Evolutionary conservation across 2,329 filamentous ascomycete species (phyloP), one percentile per base, ranked within the genome.

Genomic region (Bipolaris sorokiniana): DNA sequence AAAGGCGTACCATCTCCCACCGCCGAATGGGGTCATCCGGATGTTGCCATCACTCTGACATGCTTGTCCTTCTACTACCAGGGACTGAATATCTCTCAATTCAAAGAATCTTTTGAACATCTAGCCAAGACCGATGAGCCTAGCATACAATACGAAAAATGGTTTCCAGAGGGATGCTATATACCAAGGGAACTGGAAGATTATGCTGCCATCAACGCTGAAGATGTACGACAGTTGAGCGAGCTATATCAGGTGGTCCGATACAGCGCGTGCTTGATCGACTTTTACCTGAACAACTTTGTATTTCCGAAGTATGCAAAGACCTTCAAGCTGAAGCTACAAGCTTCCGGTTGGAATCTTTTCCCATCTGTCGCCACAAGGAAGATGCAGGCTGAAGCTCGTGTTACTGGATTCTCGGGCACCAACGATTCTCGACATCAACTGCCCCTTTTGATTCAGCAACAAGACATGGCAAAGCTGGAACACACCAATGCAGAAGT

Each of bases 321-420:
- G 42, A 84, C 90, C 48, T 91, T 90, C 59, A 77, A 78, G 0
- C 68, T 82, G 9, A 90, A 90, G 58, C 71, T 91, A 0, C 84
- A 87, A 33, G 82, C 86, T 0, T 89, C 86, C 0, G 87, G 86
- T 0, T 91, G 88, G 88, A 88, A 91, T 61, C 76, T 91, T 1
- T 85, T 86, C 0, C 67, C 86, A 0, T 79, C 78, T 23, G 28
- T 16, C 56, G 38, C 3, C 26, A 54, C 41, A 6, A 20, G 3
- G 26, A 36, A 1, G 55, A 33, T 7, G 7, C 31, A 20, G 3
- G 23, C 9, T 7, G 49, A 52, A 15, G 66, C 75, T 2, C 58
- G 81, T 1, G 89, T 87, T 0, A 90, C 88, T 0, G 89, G 89
- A 0, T 92, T 92, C 68, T 89, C 86, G 7, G 89, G 89, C 0